These are phyloP conservation scores for Echites panduratus DNA, from an alignment of 257 asterid genomes.

Conservation along the genomic window DNA sequence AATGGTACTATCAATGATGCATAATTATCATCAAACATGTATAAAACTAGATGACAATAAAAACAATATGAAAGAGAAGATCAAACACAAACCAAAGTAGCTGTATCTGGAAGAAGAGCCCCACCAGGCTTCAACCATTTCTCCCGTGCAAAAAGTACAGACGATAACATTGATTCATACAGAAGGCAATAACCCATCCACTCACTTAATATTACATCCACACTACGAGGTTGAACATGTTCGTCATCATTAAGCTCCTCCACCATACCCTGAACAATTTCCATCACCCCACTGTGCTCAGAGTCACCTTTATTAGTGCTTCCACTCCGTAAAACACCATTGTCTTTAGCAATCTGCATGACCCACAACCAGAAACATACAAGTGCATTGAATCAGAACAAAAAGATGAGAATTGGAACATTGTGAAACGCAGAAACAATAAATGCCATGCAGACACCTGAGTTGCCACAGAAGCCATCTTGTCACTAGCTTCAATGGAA, in stretches of 20 bases:
- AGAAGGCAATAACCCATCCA: conserved; percentile 99
- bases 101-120: conserved; percentile 88
- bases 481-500: conserved; percentile 88
- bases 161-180: conserved; percentile 87
- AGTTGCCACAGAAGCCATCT: conserved; percentile 90
- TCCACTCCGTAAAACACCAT: conserved; percentile 39
- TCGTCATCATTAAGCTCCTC: conserved; percentile 55
- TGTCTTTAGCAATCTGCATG: conserved; percentile 76
- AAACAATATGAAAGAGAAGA: conserved; percentile 16
- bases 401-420: conserved; percentile 12
- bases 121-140: conserved; percentile 95
- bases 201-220: conserved; percentile 83
- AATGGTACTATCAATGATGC: conserved; percentile 5
- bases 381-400: conserved; percentile 2
- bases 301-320: conserved; percentile 19
- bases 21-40: conserved; percentile 7
- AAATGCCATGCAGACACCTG: conserved; percentile 39
- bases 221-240: conserved; percentile 51
- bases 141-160: conserved; percentile 91
- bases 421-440: background rate
- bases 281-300: conserved; percentile 41
- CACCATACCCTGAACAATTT: conserved; percentile 83
- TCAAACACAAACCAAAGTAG: conserved; percentile 64
- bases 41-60: background rate
- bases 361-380: background rate